phyloP scores from a whole-genome alignment of 164 flowering plant species.

The Buxus sempervirens region DNA sequence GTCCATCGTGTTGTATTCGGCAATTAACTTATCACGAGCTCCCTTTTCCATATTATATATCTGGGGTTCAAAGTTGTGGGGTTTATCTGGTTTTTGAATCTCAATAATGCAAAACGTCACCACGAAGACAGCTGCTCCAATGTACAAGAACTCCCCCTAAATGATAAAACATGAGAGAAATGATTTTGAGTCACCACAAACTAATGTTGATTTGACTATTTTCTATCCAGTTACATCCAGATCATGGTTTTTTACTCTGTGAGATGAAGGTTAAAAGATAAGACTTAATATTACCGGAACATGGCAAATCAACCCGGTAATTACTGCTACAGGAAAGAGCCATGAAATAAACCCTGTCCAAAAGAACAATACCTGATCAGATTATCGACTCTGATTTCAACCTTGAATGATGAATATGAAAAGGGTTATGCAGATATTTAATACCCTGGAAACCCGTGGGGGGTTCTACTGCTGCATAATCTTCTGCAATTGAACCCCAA shows the following conservation, averaged over 20 bases:
- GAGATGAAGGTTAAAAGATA: neutral
- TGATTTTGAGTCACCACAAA: neutral
- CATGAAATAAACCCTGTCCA: constrained; percentile 75
- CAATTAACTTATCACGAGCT: constrained; percentile 83
- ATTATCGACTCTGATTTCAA: neutral
- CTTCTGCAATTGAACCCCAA: constrained; percentile 66
- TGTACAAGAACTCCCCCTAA: constrained; percentile 85
- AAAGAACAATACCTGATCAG: neutral
- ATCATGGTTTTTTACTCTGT: neutral
- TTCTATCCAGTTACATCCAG: neutral
- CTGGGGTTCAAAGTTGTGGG: constrained; percentile 91
- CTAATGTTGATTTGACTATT: neutral
- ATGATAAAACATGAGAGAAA: constrained; percentile 6
- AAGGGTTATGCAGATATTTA: neutral
- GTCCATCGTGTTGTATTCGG: constrained; percentile 86
- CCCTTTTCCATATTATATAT: constrained; percentile 95
- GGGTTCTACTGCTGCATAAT: constrained; percentile 63
- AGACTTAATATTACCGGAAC: constrained; percentile 51
- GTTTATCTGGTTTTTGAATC: constrained; percentile 84
- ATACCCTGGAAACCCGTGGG: constrained; percentile 90
- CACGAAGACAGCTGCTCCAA: constrained; percentile 77
- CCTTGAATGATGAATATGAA: neutral
- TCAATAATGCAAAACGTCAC: constrained; percentile 79
- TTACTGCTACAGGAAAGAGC: constrained; percentile 80
- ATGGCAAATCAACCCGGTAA: constrained; percentile 58